Evolutionary conservation across 805 yeast species (phyloP).

Genomic region (Candida schatavii): DNA sequence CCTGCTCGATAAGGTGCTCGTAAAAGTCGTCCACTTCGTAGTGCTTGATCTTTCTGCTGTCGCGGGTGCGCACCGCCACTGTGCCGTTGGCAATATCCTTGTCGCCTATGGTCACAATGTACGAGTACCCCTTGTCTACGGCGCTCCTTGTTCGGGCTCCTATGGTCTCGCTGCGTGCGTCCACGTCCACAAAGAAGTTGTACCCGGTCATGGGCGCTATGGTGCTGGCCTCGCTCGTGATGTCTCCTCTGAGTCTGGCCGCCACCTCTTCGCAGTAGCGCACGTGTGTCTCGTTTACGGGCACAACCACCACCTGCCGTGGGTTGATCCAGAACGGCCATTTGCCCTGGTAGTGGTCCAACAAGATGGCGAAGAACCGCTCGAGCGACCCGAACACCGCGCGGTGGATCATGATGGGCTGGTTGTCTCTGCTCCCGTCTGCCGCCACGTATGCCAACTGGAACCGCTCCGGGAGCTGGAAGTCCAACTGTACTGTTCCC

Average conservation of each 20-base stretch:
- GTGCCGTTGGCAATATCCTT: conserved; percentile 62
- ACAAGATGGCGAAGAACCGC: conserved; percentile 83
- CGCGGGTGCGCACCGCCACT: conserved; percentile 62
- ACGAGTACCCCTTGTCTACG: conserved; percentile 68
- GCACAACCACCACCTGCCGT: conserved; percentile 81
- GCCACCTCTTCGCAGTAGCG: conserved; percentile 53
- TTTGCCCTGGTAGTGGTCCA: conserved; percentile 86
- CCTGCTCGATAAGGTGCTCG: conserved; percentile 52
- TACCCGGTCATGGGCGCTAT: conserved; percentile 58
- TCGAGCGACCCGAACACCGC: conserved; percentile 96
- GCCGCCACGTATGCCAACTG: conserved; percentile 61
- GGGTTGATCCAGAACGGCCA: conserved; percentile 99
- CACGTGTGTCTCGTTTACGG: conserved; percentile 64
- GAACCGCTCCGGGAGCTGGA: conserved; percentile 87
- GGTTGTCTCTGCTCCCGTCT: conserved; percentile 48
- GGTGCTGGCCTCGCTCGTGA: conserved; percentile 20
- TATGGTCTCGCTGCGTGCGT: conserved; percentile 70
- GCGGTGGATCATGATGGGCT: conserved; percentile 93
- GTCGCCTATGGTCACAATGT: conserved; percentile 83
- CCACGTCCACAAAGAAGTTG: conserved; percentile 74
- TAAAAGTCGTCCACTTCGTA: conserved; percentile 51
- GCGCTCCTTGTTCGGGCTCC: conserved; percentile 82
- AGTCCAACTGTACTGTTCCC: conserved; percentile 93
- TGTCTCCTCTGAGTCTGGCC: conserved; percentile 45
- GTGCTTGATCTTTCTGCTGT: conserved; percentile 42